Conservation (phyloP, 306 rosid species). For the Trichosanthes cucumerina region DNA sequence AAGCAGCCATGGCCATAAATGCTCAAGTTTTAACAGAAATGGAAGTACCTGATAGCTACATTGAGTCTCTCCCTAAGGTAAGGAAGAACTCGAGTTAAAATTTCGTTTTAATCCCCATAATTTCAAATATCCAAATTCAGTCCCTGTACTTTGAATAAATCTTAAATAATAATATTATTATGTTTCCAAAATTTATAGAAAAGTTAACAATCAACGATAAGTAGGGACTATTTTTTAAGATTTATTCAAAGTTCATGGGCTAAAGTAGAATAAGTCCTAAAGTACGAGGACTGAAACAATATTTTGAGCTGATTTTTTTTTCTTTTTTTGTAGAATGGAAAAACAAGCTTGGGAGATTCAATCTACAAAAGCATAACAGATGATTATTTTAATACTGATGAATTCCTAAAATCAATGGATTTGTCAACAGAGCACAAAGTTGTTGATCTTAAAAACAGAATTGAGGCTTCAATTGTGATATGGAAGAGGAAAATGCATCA, state of each 20-base stretch:
- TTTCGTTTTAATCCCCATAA: background rate
- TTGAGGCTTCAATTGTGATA: slow-evolving; percentile 85
- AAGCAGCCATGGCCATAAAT: slow-evolving; percentile 97
- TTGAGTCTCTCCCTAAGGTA: slow-evolving; percentile 87
- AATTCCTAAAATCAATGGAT: slow-evolving; percentile 54
- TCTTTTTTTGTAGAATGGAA: slow-evolving; percentile 53
- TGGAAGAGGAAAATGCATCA: slow-evolving; percentile 86
- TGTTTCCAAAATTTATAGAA: too few relatives aligned
- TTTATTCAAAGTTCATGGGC: too few relatives aligned
- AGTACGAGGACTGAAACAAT: background rate
- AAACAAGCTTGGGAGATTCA: slow-evolving; percentile 70
- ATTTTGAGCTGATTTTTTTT: background rate
- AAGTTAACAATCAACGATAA: too few relatives aligned
- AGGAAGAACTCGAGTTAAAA: background rate
- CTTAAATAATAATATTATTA: too few relatives aligned
- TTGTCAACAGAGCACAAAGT: slow-evolving; percentile 75
- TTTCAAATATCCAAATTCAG: too few relatives aligned
- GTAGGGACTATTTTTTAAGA: too few relatives aligned
- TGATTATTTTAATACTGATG: slow-evolving; percentile 60
- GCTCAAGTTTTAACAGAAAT: slow-evolving; percentile 74
- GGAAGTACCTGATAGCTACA: slow-evolving; percentile 77
- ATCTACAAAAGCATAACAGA: slow-evolving; percentile 61
- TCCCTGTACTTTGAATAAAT: too few relatives aligned
- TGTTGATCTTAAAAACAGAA: slow-evolving; percentile 67
- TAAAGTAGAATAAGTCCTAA: too few relatives aligned